These are phyloP conservation scores for Cutaneotrichosporon mucoides DNA, from an alignment of 1,284 basidiomycete genomes.

Conservation along the genomic window DNA sequence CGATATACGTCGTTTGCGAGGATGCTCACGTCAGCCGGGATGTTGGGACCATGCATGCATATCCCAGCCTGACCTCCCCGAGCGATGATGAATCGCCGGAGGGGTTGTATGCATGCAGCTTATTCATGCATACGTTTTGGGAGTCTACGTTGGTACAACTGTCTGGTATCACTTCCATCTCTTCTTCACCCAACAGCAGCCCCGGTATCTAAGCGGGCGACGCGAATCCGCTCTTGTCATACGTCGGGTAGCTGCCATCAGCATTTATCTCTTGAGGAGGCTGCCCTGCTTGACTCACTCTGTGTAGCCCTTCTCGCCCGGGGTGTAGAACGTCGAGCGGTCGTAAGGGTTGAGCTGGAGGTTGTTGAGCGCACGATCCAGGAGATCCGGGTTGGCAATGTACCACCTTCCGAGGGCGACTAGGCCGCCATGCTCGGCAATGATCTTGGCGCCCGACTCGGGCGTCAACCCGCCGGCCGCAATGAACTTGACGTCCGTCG, in stretches of 20 bases:
- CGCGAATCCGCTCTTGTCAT: neutral
- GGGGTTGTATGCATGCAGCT: no score
- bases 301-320: conserved; percentile 24
- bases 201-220: neutral
- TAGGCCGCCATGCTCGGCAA: conserved; percentile 47
- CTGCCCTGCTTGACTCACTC: conserved; percentile 11
- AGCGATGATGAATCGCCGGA: no score
- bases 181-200: no score
- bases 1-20: no score
- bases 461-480: conserved; percentile 53
- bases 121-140: no score
- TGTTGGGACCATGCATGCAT: no score
- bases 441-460: conserved; percentile 29
- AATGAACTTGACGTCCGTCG: conserved; percentile 45
- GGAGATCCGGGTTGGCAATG: conserved; percentile 57
- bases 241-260: conserved; percentile 6
- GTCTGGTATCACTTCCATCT: no score
- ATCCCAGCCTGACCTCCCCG: no score
- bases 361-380: conserved; percentile 48
- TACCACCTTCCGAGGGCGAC: conserved; percentile 55
- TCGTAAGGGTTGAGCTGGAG: conserved; percentile 44
- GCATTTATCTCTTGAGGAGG: neutral
- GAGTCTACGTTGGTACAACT: no score
- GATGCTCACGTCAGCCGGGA: no score
- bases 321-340: conserved; percentile 31